phyloP scores from a whole-genome alignment of 1,139 yeast species.

The Blastobotrys serpentis region DNA sequence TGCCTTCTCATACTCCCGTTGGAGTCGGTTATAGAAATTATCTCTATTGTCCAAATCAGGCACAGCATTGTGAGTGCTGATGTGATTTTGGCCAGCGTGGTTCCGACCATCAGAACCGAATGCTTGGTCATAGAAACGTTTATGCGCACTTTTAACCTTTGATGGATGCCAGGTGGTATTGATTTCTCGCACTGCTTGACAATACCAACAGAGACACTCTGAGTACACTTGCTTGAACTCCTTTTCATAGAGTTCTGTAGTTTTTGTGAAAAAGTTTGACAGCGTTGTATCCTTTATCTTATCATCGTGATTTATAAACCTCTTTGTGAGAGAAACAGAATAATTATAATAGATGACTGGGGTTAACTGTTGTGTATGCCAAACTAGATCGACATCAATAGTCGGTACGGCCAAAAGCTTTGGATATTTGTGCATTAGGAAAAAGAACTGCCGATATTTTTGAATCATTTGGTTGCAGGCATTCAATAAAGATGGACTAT shows the following conservation, averaged over 20 bases:
- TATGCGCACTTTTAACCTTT: not conserved
- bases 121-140: not conserved
- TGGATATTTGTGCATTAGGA: constrained; percentile 26
- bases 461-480: constrained; percentile 31
- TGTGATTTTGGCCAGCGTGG: not conserved
- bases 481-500: constrained; percentile 30
- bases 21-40: not conserved
- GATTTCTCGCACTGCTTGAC: constrained; percentile 28
- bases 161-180: not conserved
- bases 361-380: constrained; percentile 45
- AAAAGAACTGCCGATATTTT: constrained; percentile 39
- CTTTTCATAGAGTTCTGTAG: constrained; percentile 30
- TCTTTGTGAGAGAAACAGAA: constrained; percentile 26
- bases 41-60: not conserved
- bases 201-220: constrained; percentile 38
- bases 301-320: constrained; percentile 38
- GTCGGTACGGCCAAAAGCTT: constrained; percentile 39
- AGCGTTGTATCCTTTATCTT: constrained; percentile 34
- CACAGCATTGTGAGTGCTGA: not conserved
- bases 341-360: constrained; percentile 34
- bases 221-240: constrained; percentile 33
- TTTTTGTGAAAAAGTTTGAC: constrained; percentile 30
- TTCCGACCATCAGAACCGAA: not conserved
- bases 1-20: not conserved
- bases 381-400: constrained; percentile 43